A percentile compares a stretch with the other conserved stretches of the same genome.
phyloP scores from a whole-genome alignment of 345 rosid genomes.

The Syzygium jambos region DNA sequence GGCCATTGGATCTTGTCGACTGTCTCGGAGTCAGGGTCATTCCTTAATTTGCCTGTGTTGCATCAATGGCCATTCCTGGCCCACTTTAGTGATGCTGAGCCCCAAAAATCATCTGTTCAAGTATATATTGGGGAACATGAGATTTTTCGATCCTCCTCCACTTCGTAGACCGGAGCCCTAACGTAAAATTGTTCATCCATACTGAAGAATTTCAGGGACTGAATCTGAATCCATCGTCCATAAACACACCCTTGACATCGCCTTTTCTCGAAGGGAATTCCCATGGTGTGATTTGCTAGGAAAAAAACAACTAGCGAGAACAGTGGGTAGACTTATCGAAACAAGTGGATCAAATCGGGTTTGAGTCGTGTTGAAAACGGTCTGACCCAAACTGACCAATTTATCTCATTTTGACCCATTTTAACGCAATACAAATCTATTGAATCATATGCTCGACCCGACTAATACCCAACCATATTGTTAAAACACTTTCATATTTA shows the following conservation, averaged over 20 bases:
- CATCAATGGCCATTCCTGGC: background rate
- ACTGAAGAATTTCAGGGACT: background rate
- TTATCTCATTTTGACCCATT: too few species aligned
- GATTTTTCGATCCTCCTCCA: background rate
- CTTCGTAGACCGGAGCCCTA: background rate
- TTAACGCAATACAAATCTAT: too few species aligned
- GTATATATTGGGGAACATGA: background rate
- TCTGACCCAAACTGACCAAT: background rate
- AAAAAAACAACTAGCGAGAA: background rate
- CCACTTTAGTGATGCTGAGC: background rate
- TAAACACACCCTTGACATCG: background rate
- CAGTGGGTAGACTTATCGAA: too few species aligned
- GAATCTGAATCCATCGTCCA: background rate
- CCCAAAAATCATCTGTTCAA: background rate
- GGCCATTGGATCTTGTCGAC: background rate
- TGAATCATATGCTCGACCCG: too few species aligned
- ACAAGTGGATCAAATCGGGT: too few species aligned
- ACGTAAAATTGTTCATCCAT: background rate
- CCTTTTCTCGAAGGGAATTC: background rate
- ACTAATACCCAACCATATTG: too few species aligned
- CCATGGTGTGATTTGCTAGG: background rate
- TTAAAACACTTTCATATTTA: too few species aligned
- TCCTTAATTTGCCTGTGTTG: background rate
- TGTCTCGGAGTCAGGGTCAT: background rate
- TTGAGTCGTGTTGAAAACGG: too few species aligned